These are phyloP conservation scores for Boletus tylopilopsis DNA, from an alignment of 768 basidiomycete genomes.

Conservation along the genomic window DNA sequence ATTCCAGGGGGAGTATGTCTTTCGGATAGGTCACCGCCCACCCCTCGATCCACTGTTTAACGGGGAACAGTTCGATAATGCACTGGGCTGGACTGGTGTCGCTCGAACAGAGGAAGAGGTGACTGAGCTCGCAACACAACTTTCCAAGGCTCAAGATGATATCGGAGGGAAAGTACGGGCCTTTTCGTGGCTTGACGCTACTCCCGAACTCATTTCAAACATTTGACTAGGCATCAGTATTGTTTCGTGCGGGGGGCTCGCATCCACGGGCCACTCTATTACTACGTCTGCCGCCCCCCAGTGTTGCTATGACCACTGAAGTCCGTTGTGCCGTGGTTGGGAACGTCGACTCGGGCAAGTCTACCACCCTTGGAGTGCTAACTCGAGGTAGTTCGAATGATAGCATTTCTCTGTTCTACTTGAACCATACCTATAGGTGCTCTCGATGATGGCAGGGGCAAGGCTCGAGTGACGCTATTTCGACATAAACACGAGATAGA, in stretches of 20 bases:
- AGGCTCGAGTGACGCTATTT: conserved; percentile 85
- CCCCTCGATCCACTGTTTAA: conserved; percentile 52
- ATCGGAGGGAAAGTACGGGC: conserved; percentile 72
- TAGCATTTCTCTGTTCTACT: conserved; percentile 16
- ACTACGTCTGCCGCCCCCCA: conserved; percentile 71
- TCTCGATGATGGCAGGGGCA: conserved; percentile 78
- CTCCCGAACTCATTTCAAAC: background rate
- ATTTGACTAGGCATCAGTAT: conserved; percentile 46
- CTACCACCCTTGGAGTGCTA: conserved; percentile 89
- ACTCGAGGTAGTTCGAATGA: conserved; percentile 64
- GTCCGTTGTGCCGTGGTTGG: conserved; percentile 95
- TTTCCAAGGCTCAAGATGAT: conserved; percentile 60
- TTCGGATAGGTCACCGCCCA: conserved; percentile 70
- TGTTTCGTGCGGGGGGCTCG: conserved; percentile 44
- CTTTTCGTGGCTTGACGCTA: background rate
- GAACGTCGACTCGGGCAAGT: conserved; percentile 93
- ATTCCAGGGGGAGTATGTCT: conserved; percentile 67
- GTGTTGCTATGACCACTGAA: conserved; percentile 78
- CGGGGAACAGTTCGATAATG: conserved; percentile 44
- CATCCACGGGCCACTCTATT: conserved; percentile 59
- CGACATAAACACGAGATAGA: conserved; percentile 98
- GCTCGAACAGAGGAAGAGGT: conserved; percentile 51
- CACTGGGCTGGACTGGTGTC: conserved; percentile 53
- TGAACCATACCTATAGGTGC: conserved; percentile 42
- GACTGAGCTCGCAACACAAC: conserved; percentile 38